Evolutionary conservation across 768 basidiomycete species (phyloP), one percentile per base, ranked within the genome.

Genomic region (Antrodiella citrinella): DNA sequence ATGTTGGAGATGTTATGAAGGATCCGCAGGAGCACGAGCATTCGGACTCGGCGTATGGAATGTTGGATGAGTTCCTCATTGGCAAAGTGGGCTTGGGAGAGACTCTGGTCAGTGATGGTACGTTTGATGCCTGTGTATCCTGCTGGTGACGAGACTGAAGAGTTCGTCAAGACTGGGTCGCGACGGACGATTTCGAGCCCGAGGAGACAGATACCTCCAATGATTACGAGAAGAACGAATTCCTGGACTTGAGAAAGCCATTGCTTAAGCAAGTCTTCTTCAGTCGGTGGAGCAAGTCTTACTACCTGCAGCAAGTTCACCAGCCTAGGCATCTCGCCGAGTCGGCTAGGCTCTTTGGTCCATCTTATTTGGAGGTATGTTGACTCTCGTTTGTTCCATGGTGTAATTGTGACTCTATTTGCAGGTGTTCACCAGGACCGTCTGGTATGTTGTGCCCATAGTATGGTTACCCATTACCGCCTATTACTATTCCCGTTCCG

Each of bases 281-380:
- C 54, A 80, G 80, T 13, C 87, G 92, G 65, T 96, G 89, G 62
- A 90, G 89, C 63, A 99, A 99, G 73, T 80, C 86, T 3, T 98
- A 93, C 66, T 99, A 99, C 64, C 73, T 99, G 45, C 79, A 91
- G 59, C 96, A 99, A 66, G 90, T 99, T 0, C 96, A 99, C 66
- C 93, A 97, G 65, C 95, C 96, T 1, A 80, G 96, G 40, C 94
- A 94, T 65, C 67, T 94, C 47, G 67, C 80, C 4, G 75, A 90
- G 47, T 84, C 88, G 15, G 93, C 94, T 2, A 82, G 91, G 56
- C 71, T 99, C 52, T 98, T 99, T 64, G 88, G 84, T 11, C 81
- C 86, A 1, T 71, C 76, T 39, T 74, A 82, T 51, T 81, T 96
- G 25, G 95, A 99, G 78, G 87, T 84, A 52, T 21, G 43, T 21